These are phyloP conservation scores for Leccinum longicurvipes DNA, from an alignment of 768 basidiomycete genomes.

Conservation along the genomic window DNA sequence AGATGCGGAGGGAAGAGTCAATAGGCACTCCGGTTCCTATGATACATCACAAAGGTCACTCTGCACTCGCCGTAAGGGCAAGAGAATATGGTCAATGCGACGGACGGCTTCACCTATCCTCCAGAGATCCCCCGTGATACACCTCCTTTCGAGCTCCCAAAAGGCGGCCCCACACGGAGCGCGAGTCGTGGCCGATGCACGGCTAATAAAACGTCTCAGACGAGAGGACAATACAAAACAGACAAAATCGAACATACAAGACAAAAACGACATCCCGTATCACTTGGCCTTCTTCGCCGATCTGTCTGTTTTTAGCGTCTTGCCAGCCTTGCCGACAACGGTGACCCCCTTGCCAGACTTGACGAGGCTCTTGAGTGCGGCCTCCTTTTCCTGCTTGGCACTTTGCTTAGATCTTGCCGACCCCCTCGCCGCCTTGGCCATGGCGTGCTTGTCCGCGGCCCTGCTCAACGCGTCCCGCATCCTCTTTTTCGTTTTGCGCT, in stretches of 20 bases:
- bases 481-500: slow-evolving; percentile 68
- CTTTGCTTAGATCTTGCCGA: slow-evolving; percentile 32
- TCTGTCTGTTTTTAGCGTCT: slow-evolving; percentile 28
- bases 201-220: not conserved
- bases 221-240: not conserved
- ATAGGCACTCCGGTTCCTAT: not conserved
- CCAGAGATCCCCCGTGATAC: not conserved
- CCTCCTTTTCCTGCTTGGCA: slow-evolving; percentile 80
- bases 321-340: slow-evolving; percentile 70
- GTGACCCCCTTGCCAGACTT: slow-evolving; percentile 86
- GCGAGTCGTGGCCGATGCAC: not conserved
- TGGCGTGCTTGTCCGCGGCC: slow-evolving; percentile 59
- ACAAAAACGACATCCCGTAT: not conserved
- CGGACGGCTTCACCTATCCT: not conserved
- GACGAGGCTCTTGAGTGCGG: slow-evolving; percentile 75
- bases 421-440: slow-evolving; percentile 28
- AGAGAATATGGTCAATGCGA: not conserved
- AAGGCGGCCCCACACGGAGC: not conserved
- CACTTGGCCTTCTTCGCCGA: slow-evolving; percentile 25
- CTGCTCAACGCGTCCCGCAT: slow-evolving; percentile 63
- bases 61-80: not conserved
- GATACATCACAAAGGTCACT: not conserved
- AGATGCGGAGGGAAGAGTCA: not conserved
- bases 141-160: not conserved
- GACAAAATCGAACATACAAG: slow-evolving; percentile 6